These are phyloP conservation scores for Pichia cactophila DNA, from an alignment of 1,139 yeast genomes.

Conservation along the genomic window DNA sequence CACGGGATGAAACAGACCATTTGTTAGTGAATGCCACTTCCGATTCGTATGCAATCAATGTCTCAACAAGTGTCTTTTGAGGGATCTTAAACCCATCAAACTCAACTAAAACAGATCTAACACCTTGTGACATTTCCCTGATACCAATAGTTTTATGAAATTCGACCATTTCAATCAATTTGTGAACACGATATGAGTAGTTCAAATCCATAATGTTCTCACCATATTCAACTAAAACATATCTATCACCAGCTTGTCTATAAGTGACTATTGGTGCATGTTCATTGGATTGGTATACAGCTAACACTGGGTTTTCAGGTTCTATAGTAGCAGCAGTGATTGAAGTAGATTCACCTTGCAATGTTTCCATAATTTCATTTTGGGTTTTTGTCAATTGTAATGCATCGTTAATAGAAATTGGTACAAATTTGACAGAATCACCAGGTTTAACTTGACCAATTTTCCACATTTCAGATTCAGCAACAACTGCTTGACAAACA, in stretches of 20 bases:
- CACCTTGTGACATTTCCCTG: conserved; percentile 95
- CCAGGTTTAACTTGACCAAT: conserved; percentile 97
- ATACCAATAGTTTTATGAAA: conserved; percentile 65
- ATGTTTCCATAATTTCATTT: conserved; percentile 42
- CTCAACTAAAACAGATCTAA: conserved; percentile 85
- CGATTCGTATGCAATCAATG: conserved; percentile 65
- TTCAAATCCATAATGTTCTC: conserved; percentile 81
- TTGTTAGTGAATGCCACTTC: conserved; percentile 65
- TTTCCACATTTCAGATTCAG: conserved; percentile 97
- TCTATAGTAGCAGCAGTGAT: conserved; percentile 31
- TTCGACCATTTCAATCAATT: conserved; percentile 66
- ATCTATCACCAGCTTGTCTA: conserved; percentile 97
- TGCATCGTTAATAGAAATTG: conserved; percentile 65
- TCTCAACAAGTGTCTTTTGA: conserved; percentile 55
- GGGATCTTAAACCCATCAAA: conserved; percentile 53
- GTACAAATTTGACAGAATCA: conserved; percentile 72
- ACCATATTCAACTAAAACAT: conserved; percentile 85
- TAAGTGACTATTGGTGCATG: conserved; percentile 65
- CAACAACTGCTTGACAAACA: conserved; percentile 92
- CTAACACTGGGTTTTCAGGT: conserved; percentile 59
- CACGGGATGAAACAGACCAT: conserved; percentile 81
- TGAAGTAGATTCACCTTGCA: conserved; percentile 35
- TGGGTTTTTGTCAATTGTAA: conserved; percentile 43
- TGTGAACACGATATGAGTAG: conserved; percentile 75
- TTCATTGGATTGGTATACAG: conserved; percentile 38